Percentiles rank a stretch among this genome's conserved stretches.
Evolutionary conservation across 176 grass and related monocot genomes (phyloP).

Genomic region (Otatea glauca): DNA sequence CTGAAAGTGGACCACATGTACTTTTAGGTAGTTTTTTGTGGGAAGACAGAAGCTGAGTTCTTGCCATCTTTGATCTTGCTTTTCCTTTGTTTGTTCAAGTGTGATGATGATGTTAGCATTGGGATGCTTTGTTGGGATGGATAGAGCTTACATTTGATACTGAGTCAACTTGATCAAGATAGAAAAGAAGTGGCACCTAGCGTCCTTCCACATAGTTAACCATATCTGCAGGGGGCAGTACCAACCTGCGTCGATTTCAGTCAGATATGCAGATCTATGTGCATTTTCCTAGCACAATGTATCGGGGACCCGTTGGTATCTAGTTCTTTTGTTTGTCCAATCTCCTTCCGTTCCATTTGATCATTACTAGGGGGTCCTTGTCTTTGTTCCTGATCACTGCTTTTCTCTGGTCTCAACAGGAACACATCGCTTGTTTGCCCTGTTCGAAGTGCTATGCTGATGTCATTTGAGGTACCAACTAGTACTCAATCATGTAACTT

Average conservation of each 20-base stretch:
- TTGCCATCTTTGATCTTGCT: slow-evolving; percentile 40
- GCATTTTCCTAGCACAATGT: slow-evolving; percentile 52
- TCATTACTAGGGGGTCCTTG: slow-evolving; percentile 30
- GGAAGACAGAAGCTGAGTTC: slow-evolving; percentile 52
- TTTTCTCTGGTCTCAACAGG: slow-evolving; percentile 52
- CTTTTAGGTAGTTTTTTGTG: slow-evolving; percentile 53
- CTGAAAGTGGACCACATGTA: slow-evolving; percentile 47
- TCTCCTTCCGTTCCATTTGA: slow-evolving; percentile 45
- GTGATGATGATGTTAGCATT: slow-evolving; percentile 41
- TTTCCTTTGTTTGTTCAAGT: slow-evolving; percentile 38
- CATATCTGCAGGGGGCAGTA: slow-evolving; percentile 48
- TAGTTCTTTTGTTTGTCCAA: slow-evolving; percentile 55
- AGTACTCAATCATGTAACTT: slow-evolving; percentile 27
- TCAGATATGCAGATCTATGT: slow-evolving; percentile 60
- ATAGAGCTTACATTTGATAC: slow-evolving; percentile 54
- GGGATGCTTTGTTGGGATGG: slow-evolving; percentile 47
- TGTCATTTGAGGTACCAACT: slow-evolving; percentile 37
- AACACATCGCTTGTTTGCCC: slow-evolving; percentile 44
- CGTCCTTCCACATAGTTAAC: slow-evolving; percentile 46
- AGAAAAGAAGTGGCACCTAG: slow-evolving; percentile 62
- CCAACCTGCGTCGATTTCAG: slow-evolving; percentile 44
- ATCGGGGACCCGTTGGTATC: slow-evolving; percentile 53
- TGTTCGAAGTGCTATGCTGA: slow-evolving; percentile 45
- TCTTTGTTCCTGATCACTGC: slow-evolving; percentile 42
- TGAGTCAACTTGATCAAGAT: slow-evolving; percentile 60